These are phyloP conservation scores for Wickerhamomyces tratensis DNA, from an alignment of 805 yeast species.

Conservation along the genomic window DNA sequence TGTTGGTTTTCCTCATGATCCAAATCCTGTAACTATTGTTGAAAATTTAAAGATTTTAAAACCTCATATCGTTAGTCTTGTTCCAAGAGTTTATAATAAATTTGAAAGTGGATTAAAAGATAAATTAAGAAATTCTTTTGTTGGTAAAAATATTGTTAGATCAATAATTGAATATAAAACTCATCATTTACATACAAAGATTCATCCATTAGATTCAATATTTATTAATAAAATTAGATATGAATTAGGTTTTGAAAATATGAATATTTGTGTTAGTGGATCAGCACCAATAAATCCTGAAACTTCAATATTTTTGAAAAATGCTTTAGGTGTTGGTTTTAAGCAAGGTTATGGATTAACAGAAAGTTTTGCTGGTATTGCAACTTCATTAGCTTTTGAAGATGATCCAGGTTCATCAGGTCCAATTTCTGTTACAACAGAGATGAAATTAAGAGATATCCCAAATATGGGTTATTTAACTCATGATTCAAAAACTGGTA, in stretches of 20 bases:
- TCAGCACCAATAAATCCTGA: constrained; percentile 54
- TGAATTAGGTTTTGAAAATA: constrained; percentile 29
- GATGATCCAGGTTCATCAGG: constrained; percentile 29
- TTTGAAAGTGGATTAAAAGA: constrained; percentile 40
- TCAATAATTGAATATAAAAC: not conserved
- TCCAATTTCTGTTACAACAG: constrained; percentile 30
- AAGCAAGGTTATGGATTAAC: constrained; percentile 47
- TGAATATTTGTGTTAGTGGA: constrained; percentile 27
- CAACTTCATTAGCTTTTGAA: constrained; percentile 27
- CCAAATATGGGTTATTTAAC: constrained; percentile 33
- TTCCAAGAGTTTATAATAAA: constrained; percentile 45
- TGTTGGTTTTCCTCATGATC: constrained; percentile 35
- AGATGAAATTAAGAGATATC: constrained; percentile 36
- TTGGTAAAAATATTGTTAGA: not conserved
- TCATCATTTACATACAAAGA: not conserved
- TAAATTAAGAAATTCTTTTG: constrained; percentile 16
- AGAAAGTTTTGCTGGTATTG: constrained; percentile 40
- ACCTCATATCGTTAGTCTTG: constrained; percentile 37
- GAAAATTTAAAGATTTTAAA: constrained; percentile 37
- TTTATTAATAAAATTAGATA: constrained; percentile 21
- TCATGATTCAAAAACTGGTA: constrained; percentile 12
- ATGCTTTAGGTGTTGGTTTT: constrained; percentile 36
- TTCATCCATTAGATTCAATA: constrained; percentile 21
- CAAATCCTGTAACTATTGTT: constrained; percentile 32
- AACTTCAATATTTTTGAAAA: constrained; percentile 43